These are phyloP conservation scores for Entrophospora sp. DNA, from an alignment of 192 early-diverging fungal species.

Conservation along the genomic window DNA sequence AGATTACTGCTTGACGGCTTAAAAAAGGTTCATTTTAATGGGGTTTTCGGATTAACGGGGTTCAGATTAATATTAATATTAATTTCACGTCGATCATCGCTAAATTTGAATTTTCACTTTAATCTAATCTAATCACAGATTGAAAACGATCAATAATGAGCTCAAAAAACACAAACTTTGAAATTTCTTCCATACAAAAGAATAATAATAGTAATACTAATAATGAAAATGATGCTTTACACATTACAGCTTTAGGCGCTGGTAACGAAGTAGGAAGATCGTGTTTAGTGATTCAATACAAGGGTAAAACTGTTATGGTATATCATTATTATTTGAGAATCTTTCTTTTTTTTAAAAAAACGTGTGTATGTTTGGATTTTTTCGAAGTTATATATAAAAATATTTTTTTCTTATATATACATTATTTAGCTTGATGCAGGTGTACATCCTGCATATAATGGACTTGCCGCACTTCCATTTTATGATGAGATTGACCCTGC, in stretches of 20 bases:
- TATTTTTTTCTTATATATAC: background rate
- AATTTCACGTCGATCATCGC: too few species aligned
- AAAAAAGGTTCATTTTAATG: too few species aligned
- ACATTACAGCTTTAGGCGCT: slow-evolving; percentile 91
- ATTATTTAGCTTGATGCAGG: slow-evolving; percentile 83
- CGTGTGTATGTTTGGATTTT: too few species aligned
- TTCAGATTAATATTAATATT: too few species aligned
- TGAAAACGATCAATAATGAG: background rate
- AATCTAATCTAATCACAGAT: too few species aligned
- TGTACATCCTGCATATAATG: slow-evolving; percentile 86
- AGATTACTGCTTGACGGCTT: too few species aligned
- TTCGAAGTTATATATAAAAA: background rate
- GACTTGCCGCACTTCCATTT: slow-evolving; percentile 87
- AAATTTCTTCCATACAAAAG: too few species aligned
- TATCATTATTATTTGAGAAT: slow-evolving; percentile 4
- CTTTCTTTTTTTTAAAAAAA: slow-evolving; percentile 1
- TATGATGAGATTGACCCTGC: slow-evolving; percentile 90
- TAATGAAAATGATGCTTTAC: slow-evolving; percentile 73
- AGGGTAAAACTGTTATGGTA: slow-evolving; percentile 92
- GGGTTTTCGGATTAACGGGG: too few species aligned
- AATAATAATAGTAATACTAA: too few species aligned
- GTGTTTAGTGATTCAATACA: slow-evolving; percentile 88
- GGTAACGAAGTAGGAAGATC: slow-evolving; percentile 96
- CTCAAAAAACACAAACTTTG: background rate
- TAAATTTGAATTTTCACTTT: too few species aligned